Evolutionary conservation across 2,329 filamentous ascomycete species (phyloP).

Genomic region (Fusarium tuaranense): DNA sequence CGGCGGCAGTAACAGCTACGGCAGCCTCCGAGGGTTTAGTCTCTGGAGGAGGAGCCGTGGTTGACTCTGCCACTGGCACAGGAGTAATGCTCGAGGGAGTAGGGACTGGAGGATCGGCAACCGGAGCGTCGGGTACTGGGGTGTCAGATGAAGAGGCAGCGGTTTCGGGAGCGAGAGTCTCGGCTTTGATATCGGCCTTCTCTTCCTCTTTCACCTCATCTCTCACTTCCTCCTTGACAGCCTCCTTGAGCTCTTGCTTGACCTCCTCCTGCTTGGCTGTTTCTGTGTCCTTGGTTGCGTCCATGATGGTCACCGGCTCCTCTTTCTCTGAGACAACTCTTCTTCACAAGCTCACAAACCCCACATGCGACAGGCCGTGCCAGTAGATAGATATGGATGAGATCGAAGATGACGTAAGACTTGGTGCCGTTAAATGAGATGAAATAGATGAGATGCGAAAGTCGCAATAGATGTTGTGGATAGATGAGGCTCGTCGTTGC

Average conservation of each 20-base stretch:
- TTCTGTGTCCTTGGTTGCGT: constrained; percentile 40
- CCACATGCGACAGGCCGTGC: constrained; percentile 21
- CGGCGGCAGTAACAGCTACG: constrained; percentile 14
- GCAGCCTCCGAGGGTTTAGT: not conserved
- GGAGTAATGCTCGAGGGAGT: constrained; percentile 13
- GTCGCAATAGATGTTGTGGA: constrained; percentile 2
- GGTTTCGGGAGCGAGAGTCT: constrained; percentile 1
- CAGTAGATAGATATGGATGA: not conserved
- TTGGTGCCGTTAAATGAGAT: not conserved
- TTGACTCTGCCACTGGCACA: constrained; percentile 4
- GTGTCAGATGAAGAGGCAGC: constrained; percentile 19
- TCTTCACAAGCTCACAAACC: constrained; percentile 21
- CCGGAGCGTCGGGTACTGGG: constrained; percentile 15
- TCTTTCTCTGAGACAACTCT: constrained; percentile 16
- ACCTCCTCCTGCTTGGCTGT: constrained; percentile 39
- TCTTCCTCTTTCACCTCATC: constrained; percentile 34
- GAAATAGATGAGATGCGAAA: not conserved
- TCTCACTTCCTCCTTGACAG: constrained; percentile 24
- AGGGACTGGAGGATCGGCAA: constrained; percentile 14
- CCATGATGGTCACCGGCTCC: constrained; percentile 29
- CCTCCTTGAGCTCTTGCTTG: constrained; percentile 29
- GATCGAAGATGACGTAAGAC: not conserved
- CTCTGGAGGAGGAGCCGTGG: constrained; percentile 7
- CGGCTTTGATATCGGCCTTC: constrained; percentile 21
- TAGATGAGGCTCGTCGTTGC: constrained; percentile 5